Evolutionary conservation across 2,329 filamentous ascomycete species (phyloP).

Genomic region (Arachnopeziza araneosa): DNA sequence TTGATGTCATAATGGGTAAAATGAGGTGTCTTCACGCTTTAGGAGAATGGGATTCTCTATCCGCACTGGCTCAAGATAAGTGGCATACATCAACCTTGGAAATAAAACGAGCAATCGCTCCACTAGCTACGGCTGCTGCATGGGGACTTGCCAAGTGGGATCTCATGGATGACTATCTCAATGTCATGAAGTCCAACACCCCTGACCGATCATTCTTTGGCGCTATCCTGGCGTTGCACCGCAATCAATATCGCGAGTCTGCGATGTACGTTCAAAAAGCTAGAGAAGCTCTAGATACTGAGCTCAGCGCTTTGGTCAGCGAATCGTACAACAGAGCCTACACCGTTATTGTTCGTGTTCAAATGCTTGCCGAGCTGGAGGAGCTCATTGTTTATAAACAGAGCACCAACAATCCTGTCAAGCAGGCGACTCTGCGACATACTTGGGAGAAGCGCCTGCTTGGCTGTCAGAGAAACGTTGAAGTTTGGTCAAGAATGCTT

Average conservation of each 20-base stretch:
- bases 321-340: conserved; percentile 98
- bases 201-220: conserved; percentile 97
- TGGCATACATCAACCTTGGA: conserved; percentile 88
- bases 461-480: conserved; percentile 93
- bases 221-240: conserved; percentile 88
- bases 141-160: conserved; percentile 98
- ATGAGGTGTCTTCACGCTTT: conserved; percentile 97
- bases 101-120: conserved; percentile 84
- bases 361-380: conserved; percentile 98
- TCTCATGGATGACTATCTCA: conserved; percentile 94
- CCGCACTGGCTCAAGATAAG: conserved; percentile 81
- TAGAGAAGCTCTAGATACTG: conserved; percentile 88
- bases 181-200: conserved; percentile 88
- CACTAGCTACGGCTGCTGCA: conserved; percentile 87
- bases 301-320: conserved; percentile 91
- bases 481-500: conserved; percentile 98
- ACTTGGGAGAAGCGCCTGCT: conserved; percentile 96
- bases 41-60: conserved; percentile 94
- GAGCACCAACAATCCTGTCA: conserved; percentile 69
- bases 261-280: conserved; percentile 86
- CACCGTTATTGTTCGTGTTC: conserved; percentile 93
- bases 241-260: conserved; percentile 92
- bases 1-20: conserved; percentile 98
- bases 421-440: conserved; percentile 82
- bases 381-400: conserved; percentile 99